Conservation (phyloP, 768 basidiomycete genomes). For the Cyathus striatus region DNA sequence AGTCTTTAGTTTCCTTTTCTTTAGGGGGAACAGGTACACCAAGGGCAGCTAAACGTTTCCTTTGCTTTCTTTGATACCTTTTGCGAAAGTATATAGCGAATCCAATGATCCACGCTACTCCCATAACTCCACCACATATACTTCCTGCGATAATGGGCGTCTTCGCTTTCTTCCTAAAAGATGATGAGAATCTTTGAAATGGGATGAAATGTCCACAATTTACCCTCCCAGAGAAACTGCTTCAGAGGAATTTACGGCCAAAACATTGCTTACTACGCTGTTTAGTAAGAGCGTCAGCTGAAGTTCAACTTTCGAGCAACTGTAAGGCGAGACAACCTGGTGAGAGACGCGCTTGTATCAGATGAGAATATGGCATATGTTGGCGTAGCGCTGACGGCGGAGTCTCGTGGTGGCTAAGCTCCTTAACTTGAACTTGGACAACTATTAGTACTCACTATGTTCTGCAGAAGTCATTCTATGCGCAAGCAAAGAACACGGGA, state of each 20-base stretch:
- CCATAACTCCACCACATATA: slow-evolving; percentile 48
- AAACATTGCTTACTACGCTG: slow-evolving; percentile 6
- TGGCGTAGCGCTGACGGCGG: too few relatives aligned
- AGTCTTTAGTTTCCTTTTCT: slow-evolving; percentile 29
- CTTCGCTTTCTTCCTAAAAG: slow-evolving; percentile 41
- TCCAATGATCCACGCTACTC: slow-evolving; percentile 49
- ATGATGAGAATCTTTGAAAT: not conserved
- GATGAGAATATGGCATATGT: too few relatives aligned
- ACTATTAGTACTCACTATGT: too few relatives aligned
- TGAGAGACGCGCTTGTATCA: too few relatives aligned
- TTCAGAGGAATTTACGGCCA: slow-evolving; percentile 28
- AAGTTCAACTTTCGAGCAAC: too few relatives aligned
- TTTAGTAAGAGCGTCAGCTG: not conserved
- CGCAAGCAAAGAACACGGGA: too few relatives aligned
- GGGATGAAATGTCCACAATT: slow-evolving; percentile 4
- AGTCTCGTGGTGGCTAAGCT: too few relatives aligned
- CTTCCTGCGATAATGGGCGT: slow-evolving; percentile 61
- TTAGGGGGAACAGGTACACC: slow-evolving; percentile 35
- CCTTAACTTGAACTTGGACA: too few relatives aligned
- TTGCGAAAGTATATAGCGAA: slow-evolving; percentile 55
- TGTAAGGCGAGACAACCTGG: too few relatives aligned
- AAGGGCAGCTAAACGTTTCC: slow-evolving; percentile 36
- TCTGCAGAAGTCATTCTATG: too few relatives aligned
- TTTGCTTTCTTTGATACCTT: slow-evolving; percentile 40
- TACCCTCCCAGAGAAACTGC: slow-evolving; percentile 36